Conservation (phyloP, 176 grass and related monocot genomes). For the Triticum timopheevii region DNA sequence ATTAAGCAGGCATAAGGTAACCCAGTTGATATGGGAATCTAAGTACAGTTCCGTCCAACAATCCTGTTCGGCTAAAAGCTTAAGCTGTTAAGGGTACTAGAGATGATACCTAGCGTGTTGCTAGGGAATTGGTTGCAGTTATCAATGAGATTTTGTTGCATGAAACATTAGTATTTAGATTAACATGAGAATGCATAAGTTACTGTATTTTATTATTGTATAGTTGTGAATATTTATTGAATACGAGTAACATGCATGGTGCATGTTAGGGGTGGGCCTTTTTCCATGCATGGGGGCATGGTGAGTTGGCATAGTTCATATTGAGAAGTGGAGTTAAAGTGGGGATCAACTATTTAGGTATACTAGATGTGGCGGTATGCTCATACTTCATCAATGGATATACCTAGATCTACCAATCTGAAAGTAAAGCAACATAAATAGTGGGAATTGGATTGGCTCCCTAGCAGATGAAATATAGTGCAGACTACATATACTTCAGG, state of each 20-base stretch:
- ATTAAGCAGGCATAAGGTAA: neutral
- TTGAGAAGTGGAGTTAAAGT: neutral
- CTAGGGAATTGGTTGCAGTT: neutral
- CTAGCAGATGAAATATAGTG: neutral
- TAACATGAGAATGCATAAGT: neutral
- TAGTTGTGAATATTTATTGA: neutral
- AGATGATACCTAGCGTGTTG: neutral
- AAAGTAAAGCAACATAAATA: neutral
- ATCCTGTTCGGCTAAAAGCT: neutral
- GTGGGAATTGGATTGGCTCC: neutral
- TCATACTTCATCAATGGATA: neutral
- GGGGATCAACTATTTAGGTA: neutral
- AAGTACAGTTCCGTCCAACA: neutral
- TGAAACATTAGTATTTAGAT: neutral
- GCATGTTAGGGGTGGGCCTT: neutral
- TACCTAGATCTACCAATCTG: neutral
- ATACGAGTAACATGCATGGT: neutral
- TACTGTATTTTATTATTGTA: too few species aligned
- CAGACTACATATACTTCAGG: neutral
- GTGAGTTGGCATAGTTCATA: neutral
- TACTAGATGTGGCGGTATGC: neutral
- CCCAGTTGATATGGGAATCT: neutral
- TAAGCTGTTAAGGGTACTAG: neutral
- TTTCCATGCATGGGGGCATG: neutral
- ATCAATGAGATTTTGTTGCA: neutral